A percentile compares a stretch with the other conserved stretches of the same genome.
Conservation (phyloP, 1,284 basidiomycete genomes). For the Papiliotrema fonsecae region DNA sequence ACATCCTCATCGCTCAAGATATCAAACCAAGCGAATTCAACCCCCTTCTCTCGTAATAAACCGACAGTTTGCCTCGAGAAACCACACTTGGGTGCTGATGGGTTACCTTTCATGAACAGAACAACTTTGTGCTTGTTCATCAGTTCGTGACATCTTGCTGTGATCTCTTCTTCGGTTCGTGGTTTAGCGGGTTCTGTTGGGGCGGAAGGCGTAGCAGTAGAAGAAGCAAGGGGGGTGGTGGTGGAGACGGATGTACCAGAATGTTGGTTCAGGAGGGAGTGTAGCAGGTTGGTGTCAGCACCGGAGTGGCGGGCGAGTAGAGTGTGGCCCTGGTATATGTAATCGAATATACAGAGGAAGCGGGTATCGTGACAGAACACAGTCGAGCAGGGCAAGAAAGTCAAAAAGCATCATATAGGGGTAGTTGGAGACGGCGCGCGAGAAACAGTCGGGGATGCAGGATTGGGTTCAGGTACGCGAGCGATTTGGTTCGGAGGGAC, state of each 20-base stretch:
- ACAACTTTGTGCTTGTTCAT: slow-evolving; percentile 63
- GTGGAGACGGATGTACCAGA: slow-evolving; percentile 47
- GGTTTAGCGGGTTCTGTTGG: slow-evolving; percentile 11
- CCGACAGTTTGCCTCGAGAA: slow-evolving; percentile 68
- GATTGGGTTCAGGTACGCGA: neutral
- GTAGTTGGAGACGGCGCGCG: too few species aligned
- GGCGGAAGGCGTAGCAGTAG: slow-evolving; percentile 22
- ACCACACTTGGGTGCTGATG: slow-evolving; percentile 78
- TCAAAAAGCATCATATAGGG: neutral
- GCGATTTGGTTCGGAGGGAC: neutral
- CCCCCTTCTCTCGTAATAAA: slow-evolving; percentile 58
- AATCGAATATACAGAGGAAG: neutral
- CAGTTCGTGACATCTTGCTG: slow-evolving; percentile 53
- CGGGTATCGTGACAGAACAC: slow-evolving; percentile 1
- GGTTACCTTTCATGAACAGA: slow-evolving; percentile 97
- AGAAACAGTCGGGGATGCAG: too few species aligned
- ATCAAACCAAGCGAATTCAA: slow-evolving; percentile 68
- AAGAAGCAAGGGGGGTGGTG: slow-evolving; percentile 29
- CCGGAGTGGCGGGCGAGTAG: slow-evolving; percentile 77
- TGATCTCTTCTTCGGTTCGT: slow-evolving; percentile 49
- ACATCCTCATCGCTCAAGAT: slow-evolving; percentile 68
- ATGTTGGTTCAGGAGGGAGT: slow-evolving; percentile 61
- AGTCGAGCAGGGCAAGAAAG: neutral
- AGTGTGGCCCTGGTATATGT: slow-evolving; percentile 68
- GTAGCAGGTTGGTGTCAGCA: slow-evolving; percentile 70